Conservation (phyloP, 2,329 filamentous ascomycete genomes). For the Penicillium thymicola region DNA sequence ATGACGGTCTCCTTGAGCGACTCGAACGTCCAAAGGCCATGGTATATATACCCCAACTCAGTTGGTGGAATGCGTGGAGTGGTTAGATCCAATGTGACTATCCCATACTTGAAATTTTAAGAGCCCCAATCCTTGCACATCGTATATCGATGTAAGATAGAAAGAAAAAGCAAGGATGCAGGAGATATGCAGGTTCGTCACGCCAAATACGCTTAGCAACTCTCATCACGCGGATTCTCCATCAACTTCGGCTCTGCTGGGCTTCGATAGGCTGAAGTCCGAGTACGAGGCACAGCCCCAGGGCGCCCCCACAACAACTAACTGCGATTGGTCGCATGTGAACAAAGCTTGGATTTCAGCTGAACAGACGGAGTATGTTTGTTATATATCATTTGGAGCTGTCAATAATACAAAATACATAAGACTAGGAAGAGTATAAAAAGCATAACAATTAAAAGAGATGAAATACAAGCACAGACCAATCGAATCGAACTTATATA, state of each 20-base stretch:
- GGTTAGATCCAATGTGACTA: neutral
- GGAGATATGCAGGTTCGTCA: constrained; percentile 1
- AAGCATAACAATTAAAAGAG: neutral
- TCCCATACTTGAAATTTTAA: neutral
- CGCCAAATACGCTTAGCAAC: neutral
- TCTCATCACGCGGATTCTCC: neutral
- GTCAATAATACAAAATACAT: neutral
- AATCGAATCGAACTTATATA: neutral
- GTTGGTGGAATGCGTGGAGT: neutral
- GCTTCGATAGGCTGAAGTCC: neutral
- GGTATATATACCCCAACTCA: neutral
- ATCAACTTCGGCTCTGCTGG: neutral
- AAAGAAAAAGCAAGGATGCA: neutral
- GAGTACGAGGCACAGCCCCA: constrained; percentile 4
- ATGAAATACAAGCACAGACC: neutral
- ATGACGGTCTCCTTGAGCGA: neutral
- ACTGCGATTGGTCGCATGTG: neutral
- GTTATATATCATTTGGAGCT: neutral
- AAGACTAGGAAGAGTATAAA: neutral
- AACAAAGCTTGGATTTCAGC: neutral
- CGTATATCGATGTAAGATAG: neutral
- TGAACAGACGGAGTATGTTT: neutral
- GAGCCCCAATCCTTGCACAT: neutral
- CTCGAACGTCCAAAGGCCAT: constrained; percentile 2
- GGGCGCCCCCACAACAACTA: neutral